Evolutionary conservation across 139 green algal species (phyloP).

Genomic region (Chlorella sp.): DNA sequence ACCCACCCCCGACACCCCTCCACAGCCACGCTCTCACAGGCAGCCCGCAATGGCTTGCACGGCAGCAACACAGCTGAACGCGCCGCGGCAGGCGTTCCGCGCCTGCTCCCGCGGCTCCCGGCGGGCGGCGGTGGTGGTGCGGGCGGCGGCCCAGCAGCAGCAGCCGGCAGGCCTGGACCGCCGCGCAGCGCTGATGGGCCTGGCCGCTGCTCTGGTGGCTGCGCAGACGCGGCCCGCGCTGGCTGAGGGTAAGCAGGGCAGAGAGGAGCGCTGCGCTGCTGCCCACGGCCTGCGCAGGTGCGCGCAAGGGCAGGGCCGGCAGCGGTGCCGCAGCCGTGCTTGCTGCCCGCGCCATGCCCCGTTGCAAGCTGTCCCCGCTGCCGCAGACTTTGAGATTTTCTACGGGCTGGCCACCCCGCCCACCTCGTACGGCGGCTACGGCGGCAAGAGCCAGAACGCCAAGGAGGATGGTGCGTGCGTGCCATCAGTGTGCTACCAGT

Average conservation of each 20-base stretch:
- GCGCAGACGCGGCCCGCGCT: not conserved
- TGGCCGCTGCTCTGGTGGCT: not conserved
- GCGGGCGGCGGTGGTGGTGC: constrained; percentile 7
- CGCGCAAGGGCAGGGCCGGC: no score
- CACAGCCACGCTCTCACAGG: no score
- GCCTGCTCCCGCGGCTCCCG: not conserved
- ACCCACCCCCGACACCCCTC: no score
- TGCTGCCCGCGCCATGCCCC: not conserved
- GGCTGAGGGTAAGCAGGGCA: not conserved
- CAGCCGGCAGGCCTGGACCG: not conserved
- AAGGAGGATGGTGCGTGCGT: constrained; percentile 48
- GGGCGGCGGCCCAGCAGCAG: not conserved
- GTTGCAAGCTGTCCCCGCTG: not conserved
- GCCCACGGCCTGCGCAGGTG: no score
- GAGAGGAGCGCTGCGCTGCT: not conserved
- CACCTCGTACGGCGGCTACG: constrained; percentile 88
- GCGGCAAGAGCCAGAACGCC: constrained; percentile 73
- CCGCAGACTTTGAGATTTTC: constrained; percentile 61
- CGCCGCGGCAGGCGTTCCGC: no score
- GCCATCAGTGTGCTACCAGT: no score
- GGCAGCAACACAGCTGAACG: not conserved
- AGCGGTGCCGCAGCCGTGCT: not conserved
- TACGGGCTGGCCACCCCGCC: constrained; percentile 76
- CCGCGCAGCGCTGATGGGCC: constrained; percentile 16
- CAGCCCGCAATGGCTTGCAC: no score